Percentiles rank a stretch among this genome's conserved stretches.
Conservation (phyloP, 2,329 filamentous ascomycete genomes). For the Diaporthe nobilis region DNA sequence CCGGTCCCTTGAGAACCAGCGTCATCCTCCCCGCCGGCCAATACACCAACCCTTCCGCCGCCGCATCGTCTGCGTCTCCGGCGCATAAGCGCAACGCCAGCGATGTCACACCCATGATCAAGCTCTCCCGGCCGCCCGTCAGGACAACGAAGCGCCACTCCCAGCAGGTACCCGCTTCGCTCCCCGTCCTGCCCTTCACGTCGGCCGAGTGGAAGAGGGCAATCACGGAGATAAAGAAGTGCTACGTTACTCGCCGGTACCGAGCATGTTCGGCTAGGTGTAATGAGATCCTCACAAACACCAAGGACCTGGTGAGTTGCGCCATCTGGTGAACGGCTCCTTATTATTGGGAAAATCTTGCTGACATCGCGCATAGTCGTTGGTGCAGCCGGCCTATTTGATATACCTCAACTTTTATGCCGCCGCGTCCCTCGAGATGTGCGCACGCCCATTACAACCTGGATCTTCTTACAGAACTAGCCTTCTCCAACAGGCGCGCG, state of each 20-base stretch:
- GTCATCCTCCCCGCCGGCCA: constrained; percentile 28
- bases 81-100: constrained; percentile 40
- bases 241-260: constrained; percentile 65
- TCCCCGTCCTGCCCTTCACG: constrained; percentile 57
- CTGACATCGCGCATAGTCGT: constrained; percentile 45
- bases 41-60: constrained; percentile 10
- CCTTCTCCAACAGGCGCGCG: constrained; percentile 65
- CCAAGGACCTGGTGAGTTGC: constrained; percentile 59
- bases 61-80: background rate
- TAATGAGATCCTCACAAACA: constrained; percentile 65
- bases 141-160: constrained; percentile 43
- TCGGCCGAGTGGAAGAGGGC: constrained; percentile 65
- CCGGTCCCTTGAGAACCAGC: constrained; percentile 58
- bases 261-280: constrained; percentile 68
- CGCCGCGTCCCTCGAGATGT: constrained; percentile 71
- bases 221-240: constrained; percentile 67
- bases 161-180: constrained; percentile 45
- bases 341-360: background rate
- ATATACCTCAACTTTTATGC: constrained; percentile 74
- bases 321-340: background rate
- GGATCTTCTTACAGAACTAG: constrained; percentile 61
- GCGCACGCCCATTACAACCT: constrained; percentile 63
- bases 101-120: constrained; percentile 44
- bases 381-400: constrained; percentile 67
- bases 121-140: constrained; percentile 48